phyloP scores from a whole-genome alignment of 2,329 filamentous ascomycete species.

The Mollisia scopiformis region DNA sequence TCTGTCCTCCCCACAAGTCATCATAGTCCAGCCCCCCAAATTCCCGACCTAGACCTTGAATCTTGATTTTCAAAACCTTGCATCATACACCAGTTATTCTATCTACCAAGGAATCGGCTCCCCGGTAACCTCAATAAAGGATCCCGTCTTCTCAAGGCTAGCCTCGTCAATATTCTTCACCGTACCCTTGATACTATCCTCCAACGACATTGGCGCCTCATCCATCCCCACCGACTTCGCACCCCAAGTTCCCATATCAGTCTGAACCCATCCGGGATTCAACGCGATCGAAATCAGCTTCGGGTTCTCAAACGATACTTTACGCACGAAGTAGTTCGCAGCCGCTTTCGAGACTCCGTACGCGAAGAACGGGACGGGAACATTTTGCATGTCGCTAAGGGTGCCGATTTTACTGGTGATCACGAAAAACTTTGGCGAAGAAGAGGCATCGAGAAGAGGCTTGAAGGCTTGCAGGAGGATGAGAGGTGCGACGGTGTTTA shows the following conservation, averaged over 20 bases:
- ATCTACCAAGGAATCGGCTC: constrained; percentile 25
- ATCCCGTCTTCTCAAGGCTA: constrained; percentile 19
- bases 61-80: background rate
- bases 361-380: constrained; percentile 27
- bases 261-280: constrained; percentile 40
- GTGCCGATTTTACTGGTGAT: constrained; percentile 35
- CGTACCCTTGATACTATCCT: constrained; percentile 21
- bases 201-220: constrained; percentile 24
- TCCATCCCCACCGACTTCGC: constrained; percentile 20
- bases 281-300: constrained; percentile 25
- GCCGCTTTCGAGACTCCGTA: constrained; percentile 47
- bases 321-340: constrained; percentile 38
- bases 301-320: constrained; percentile 39
- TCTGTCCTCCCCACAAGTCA: background rate
- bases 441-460: constrained; percentile 41
- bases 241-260: constrained; percentile 28
- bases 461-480: constrained; percentile 47
- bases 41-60: too few species aligned
- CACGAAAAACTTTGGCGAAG: constrained; percentile 42
- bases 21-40: too few species aligned
- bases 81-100: background rate
- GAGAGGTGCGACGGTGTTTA: constrained; percentile 48
- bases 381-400: constrained; percentile 12
- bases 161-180: constrained; percentile 22
- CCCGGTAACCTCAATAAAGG: constrained; percentile 14